These are phyloP conservation scores for Globisporangium spinosum DNA, from an alignment of 352 stramenopile genomes.

Conservation along the genomic window DNA sequence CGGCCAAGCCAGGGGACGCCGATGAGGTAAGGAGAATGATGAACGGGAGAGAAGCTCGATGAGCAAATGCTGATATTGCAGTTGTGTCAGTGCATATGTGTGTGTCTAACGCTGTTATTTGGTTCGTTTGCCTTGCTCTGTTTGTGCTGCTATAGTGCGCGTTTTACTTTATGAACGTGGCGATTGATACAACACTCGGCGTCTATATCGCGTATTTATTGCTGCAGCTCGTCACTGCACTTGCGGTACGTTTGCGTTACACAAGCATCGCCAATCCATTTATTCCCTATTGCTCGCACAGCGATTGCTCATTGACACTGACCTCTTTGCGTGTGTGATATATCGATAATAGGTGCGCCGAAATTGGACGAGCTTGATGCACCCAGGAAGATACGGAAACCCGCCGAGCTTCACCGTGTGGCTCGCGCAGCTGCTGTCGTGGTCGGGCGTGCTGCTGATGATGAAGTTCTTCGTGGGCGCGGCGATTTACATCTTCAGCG, in stretches of 20 bases:
- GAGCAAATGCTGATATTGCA: neutral
- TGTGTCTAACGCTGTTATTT: neutral
- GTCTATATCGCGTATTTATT: constrained; percentile 82
- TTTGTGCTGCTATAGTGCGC: constrained; percentile 40
- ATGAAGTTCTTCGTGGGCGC: constrained; percentile 71
- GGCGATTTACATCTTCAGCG: constrained; percentile 60
- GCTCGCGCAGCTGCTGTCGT: constrained; percentile 58
- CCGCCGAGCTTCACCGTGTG: constrained; percentile 65
- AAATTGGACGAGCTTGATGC: constrained; percentile 57
- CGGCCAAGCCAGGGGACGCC: constrained; percentile 39
- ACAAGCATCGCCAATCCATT: neutral
- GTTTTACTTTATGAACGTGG: constrained; percentile 87
- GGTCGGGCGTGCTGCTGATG: constrained; percentile 54
- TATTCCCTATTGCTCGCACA: neutral
- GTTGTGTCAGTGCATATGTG: neutral
- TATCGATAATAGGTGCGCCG: constrained; percentile 33
- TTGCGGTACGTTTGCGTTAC: constrained; percentile 38
- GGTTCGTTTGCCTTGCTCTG: constrained; percentile 1
- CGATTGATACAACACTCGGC: constrained; percentile 78
- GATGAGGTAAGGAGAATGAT: constrained; percentile 45
- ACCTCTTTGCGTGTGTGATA: neutral
- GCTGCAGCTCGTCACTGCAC: constrained; percentile 47
- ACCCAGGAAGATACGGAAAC: constrained; percentile 63
- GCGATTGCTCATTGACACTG: neutral
- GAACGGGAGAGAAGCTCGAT: neutral